These are phyloP conservation scores for Yarrowia yakushimensis DNA, from an alignment of 805 yeast genomes.

Conservation along the genomic window DNA sequence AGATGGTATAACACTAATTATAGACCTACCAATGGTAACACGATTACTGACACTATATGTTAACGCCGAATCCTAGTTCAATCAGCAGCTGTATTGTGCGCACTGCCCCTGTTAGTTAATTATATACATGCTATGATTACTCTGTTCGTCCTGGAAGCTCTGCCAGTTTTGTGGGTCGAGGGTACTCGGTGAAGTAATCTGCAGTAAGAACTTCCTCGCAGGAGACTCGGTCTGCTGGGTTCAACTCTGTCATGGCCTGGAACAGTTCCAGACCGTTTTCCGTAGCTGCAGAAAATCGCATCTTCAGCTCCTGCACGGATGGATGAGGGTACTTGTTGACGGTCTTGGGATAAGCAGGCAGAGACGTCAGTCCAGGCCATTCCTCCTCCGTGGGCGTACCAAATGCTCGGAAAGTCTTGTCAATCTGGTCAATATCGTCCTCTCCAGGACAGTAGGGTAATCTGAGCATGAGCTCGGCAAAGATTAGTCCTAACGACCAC, in stretches of 20 bases:
- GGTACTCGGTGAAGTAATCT: slow-evolving; percentile 67
- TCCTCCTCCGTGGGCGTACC: slow-evolving; percentile 92
- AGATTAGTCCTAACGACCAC: slow-evolving; percentile 96
- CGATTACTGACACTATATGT: too few species aligned
- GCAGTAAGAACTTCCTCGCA: slow-evolving; percentile 62
- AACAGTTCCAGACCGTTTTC: slow-evolving; percentile 76
- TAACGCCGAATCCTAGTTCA: too few species aligned
- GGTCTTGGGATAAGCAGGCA: slow-evolving; percentile 62
- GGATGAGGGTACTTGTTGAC: slow-evolving; percentile 80
- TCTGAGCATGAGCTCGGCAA: slow-evolving; percentile 93
- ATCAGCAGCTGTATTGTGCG: too few species aligned
- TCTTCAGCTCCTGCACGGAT: slow-evolving; percentile 70
- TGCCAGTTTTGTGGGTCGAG: slow-evolving; percentile 66
- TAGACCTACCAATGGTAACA: too few species aligned
- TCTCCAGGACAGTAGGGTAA: slow-evolving; percentile 93
- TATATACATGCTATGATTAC: neutral
- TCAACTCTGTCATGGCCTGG: slow-evolving; percentile 66
- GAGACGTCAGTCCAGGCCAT: slow-evolving; percentile 85
- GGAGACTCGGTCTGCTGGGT: slow-evolving; percentile 70
- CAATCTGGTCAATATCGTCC: slow-evolving; percentile 84
- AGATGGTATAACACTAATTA: neutral
- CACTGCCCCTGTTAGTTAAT: neutral
- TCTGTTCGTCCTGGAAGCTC: slow-evolving; percentile 48
- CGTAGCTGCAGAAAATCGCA: slow-evolving; percentile 85
- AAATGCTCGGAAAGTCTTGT: slow-evolving; percentile 88